These are phyloP conservation scores for Papiliotrema terrestris DNA, from an alignment of 1,284 basidiomycete genomes.

Conservation along the genomic window DNA sequence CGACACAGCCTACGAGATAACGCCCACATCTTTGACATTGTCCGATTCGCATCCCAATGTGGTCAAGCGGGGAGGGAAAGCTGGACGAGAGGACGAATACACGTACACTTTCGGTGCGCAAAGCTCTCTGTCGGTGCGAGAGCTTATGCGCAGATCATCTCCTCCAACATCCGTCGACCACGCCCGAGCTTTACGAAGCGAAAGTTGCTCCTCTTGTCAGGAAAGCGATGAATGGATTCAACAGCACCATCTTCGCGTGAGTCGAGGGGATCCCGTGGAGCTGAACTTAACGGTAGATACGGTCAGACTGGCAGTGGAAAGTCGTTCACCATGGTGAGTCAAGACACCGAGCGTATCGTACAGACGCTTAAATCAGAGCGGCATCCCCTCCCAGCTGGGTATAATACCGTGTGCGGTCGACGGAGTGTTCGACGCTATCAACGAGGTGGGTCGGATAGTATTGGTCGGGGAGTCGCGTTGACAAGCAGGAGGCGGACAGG, in stretches of 20 bases:
- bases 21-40: slow-evolving; percentile 34
- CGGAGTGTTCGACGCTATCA: slow-evolving; percentile 54
- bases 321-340: slow-evolving; percentile 48
- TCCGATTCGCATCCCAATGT: slow-evolving; percentile 46
- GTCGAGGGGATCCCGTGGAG: not conserved
- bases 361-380: slow-evolving; percentile 41
- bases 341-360: too few relatives aligned
- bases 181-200: slow-evolving; percentile 49
- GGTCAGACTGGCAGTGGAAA: slow-evolving; percentile 53
- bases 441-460: slow-evolving; percentile 39
- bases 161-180: slow-evolving; percentile 46
- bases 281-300: slow-evolving; percentile 24
- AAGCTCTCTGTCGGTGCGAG: not conserved
- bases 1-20: slow-evolving; percentile 37
- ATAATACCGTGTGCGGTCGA: slow-evolving; percentile 57
- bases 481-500: slow-evolving; percentile 34
- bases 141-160: slow-evolving; percentile 37
- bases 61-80: slow-evolving; percentile 45
- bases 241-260: slow-evolving; percentile 53
- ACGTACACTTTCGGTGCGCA: slow-evolving; percentile 45
- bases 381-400: slow-evolving; percentile 52
- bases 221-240: slow-evolving; percentile 57
- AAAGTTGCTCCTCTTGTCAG: slow-evolving; percentile 54
- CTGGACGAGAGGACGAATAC: slow-evolving; percentile 45
- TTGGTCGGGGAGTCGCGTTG: slow-evolving; percentile 1